A percentile compares a stretch with the other conserved stretches of the same genome.
Conservation (phyloP, 2,329 filamentous ascomycete species). For the Apiospora marii region DNA sequence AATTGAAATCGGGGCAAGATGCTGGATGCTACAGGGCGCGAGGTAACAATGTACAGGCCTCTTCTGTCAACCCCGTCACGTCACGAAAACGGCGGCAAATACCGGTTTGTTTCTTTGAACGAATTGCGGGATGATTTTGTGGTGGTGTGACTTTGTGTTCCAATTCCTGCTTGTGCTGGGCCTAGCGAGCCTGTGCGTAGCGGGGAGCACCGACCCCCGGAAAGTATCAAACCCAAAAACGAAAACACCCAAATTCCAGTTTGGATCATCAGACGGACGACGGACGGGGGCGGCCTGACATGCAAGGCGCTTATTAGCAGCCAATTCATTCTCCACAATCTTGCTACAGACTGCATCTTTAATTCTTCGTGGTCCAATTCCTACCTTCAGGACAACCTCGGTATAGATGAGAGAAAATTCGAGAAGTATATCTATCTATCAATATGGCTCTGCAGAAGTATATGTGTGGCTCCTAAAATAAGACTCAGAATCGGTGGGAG, state of each 20-base stretch:
- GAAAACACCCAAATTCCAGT: not conserved
- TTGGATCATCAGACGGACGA: not conserved
- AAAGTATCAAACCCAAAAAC: conserved; percentile 13
- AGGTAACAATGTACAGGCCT: not conserved
- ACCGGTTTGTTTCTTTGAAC: not conserved
- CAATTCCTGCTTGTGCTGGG: conserved; percentile 8
- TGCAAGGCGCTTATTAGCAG: conserved; percentile 13
- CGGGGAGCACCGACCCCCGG: conserved; percentile 12
- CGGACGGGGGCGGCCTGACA: not conserved
- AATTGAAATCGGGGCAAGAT: not conserved
- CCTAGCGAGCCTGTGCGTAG: conserved; percentile 8
- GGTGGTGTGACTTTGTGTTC: conserved; percentile 21
- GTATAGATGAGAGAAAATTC: not conserved
- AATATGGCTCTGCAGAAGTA: not conserved
- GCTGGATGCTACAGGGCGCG: conserved; percentile 1
- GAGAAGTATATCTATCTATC: not conserved
- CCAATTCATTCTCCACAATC: not conserved
- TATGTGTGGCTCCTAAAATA: not conserved
- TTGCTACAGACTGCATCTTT: not conserved
- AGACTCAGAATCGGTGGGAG: not conserved
- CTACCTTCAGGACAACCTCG: not conserved
- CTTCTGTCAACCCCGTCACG: not conserved
- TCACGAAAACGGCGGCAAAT: conserved; percentile 19
- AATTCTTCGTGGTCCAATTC: not conserved
- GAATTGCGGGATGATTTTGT: not conserved